Evolutionary conservation across 2,329 filamentous ascomycete genomes (phyloP), one percentile per base, ranked within the genome.

Genomic region (Colletotrichum navitas): DNA sequence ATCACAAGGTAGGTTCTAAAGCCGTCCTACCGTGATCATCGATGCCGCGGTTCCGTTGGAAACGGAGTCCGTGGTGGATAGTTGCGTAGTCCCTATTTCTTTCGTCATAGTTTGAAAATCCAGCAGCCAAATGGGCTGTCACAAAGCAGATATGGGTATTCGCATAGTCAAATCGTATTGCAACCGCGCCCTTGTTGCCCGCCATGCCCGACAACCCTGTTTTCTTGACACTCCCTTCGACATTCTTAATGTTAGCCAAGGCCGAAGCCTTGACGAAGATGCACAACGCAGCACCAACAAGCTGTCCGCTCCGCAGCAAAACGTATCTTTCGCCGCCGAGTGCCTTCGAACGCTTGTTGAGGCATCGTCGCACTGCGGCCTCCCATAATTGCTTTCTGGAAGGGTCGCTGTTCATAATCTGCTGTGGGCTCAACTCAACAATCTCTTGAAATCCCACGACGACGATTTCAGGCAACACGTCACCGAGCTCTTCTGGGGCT

Each of bases 351-450:
- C 92, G 89, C 14, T 83, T 82, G 76, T 98, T 98, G 49, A 99
- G 82, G 18, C 92, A 94, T 56, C 85, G 86, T 74, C 92, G 91
- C 32, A 98, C 94, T 5, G 93, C 91, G 64, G 87, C 84, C 79
- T 99, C 96, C 96, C 96, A 99, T 26, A 91, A 84, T 74, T 94
- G 91, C 75, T 95, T 93, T 65, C 93, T 89, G 3, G 91, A 90
- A 1, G 96, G 96, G 79, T 99, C 95, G 72, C 95, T 98, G 75
- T 97, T 97, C 94, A 99, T 98, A 78, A 99, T 98, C 78, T 99
- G 96, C 80, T 98, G 95, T 21, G 97, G 96, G 76, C 94, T 98
- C 58, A 99, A 85, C 78, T 97, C 94, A n/a, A 99, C 96, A 74
- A 99, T 98, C 81, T 99, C 96, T 79, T 99, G 96, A 77, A 99